Evolutionary conservation across 345 rosid genomes (phyloP).

Genomic region (Sonneratia caseolaris): DNA sequence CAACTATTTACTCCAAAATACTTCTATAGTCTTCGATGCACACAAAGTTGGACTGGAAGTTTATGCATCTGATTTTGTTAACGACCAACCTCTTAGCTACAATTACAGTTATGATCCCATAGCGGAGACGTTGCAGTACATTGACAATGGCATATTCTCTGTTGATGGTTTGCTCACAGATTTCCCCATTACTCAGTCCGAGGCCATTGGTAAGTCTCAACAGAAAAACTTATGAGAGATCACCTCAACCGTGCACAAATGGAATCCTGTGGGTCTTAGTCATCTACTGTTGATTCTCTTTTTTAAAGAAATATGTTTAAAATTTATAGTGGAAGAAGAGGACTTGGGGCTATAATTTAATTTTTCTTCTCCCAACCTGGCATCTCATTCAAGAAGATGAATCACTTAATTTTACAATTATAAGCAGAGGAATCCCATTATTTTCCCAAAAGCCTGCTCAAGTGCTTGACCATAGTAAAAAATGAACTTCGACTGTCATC

Average conservation of each 20-base stretch:
- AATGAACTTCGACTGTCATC: no score
- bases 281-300: neutral
- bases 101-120: slow-evolving; percentile 80
- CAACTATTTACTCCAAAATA: slow-evolving; percentile 43
- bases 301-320: neutral
- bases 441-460: no score
- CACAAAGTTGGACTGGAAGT: slow-evolving; percentile 82
- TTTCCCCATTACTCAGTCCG: slow-evolving; percentile 79
- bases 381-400: neutral
- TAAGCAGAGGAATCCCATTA: no score
- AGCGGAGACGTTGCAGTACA: slow-evolving; percentile 50
- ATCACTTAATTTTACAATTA: neutral
- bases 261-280: neutral
- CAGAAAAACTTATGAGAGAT: neutral
- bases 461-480: no score
- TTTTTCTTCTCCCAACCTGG: neutral
- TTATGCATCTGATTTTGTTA: slow-evolving; percentile 67
- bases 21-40: slow-evolving; percentile 61
- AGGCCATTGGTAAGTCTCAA: slow-evolving; percentile 42
- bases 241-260: neutral
- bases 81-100: slow-evolving; percentile 59
- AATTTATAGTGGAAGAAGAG: neutral
- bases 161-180: slow-evolving; percentile 87
- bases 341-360: neutral
- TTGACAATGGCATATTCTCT: slow-evolving; percentile 73